Evolutionary conservation across 2,329 filamentous ascomycete genomes (phyloP).

Genomic region (Graphiopsis chlorocephala): DNA sequence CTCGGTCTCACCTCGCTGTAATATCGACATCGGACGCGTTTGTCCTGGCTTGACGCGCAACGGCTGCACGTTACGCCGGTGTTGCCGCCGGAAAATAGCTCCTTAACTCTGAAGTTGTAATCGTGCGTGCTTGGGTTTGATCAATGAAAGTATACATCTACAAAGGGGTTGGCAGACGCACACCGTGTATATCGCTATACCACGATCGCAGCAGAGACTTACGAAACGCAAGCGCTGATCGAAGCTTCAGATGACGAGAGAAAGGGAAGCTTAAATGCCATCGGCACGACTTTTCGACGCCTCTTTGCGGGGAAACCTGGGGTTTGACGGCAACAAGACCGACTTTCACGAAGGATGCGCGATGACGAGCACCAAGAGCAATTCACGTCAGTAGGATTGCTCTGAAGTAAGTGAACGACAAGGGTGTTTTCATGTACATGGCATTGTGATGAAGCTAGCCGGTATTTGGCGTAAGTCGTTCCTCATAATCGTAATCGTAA

Average conservation of each 20-base stretch:
- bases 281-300: not conserved
- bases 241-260: slow-evolving; percentile 3
- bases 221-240: not conserved
- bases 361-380: not conserved
- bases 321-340: not conserved
- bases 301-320: slow-evolving; percentile 1
- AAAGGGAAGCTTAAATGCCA: not conserved
- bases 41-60: not conserved
- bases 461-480: not conserved
- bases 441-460: not conserved
- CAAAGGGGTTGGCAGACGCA: not conserved
- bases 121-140: not conserved
- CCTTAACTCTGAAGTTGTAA: not conserved
- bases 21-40: not conserved
- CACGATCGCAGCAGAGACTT: not conserved
- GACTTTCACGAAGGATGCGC: not conserved
- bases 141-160: not conserved
- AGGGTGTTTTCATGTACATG: not conserved
- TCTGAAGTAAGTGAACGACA: not conserved
- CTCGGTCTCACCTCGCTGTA: slow-evolving; percentile 14
- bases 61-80: not conserved
- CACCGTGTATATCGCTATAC: not conserved
- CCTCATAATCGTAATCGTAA: not conserved
- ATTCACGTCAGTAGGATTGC: not conserved
- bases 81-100: not conserved